phyloP scores from a whole-genome alignment of 1,139 yeast species.

The Wickerhamomyces sp. region DNA sequence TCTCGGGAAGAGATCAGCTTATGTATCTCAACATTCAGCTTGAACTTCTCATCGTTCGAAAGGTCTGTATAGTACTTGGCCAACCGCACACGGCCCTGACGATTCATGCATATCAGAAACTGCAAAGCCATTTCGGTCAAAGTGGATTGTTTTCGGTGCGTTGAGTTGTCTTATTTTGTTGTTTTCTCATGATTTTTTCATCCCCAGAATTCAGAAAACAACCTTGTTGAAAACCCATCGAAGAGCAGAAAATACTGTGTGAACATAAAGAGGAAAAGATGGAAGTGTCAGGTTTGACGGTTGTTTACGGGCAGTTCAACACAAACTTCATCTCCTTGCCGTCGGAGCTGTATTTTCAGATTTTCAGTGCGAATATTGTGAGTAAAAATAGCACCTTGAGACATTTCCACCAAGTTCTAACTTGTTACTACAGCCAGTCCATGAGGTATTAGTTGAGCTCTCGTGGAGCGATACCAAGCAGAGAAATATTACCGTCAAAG shows the following conservation, averaged over 20 bases:
- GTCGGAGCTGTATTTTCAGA: slow-evolving; percentile 39
- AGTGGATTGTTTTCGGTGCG: neutral
- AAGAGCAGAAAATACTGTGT: neutral
- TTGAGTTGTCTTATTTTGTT: neutral
- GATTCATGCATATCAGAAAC: slow-evolving; percentile 74
- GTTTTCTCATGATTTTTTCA: neutral
- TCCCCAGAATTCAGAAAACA: neutral
- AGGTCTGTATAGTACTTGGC: slow-evolving; percentile 62
- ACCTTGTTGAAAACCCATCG: neutral
- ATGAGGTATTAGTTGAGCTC: slow-evolving; percentile 55
- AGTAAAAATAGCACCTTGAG: too few relatives aligned
- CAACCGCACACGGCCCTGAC: slow-evolving; percentile 89
- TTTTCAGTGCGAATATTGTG: slow-evolving; percentile 50
- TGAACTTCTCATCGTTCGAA: slow-evolving; percentile 49
- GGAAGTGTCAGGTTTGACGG: slow-evolving; percentile 22
- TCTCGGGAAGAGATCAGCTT: slow-evolving; percentile 78
- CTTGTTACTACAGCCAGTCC: slow-evolving; percentile 44
- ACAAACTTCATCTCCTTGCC: slow-evolving; percentile 62
- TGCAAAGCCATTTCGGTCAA: slow-evolving; percentile 58
- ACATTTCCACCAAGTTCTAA: too few relatives aligned
- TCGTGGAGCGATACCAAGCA: slow-evolving; percentile 30
- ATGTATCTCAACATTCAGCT: slow-evolving; percentile 64
- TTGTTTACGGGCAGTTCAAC: slow-evolving; percentile 35
- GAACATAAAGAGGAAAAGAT: neutral
- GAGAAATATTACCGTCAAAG: slow-evolving; percentile 26